Evolutionary conservation across 1,284 basidiomycete genomes (phyloP).

Genomic region (Ganoderma leucocontextum): DNA sequence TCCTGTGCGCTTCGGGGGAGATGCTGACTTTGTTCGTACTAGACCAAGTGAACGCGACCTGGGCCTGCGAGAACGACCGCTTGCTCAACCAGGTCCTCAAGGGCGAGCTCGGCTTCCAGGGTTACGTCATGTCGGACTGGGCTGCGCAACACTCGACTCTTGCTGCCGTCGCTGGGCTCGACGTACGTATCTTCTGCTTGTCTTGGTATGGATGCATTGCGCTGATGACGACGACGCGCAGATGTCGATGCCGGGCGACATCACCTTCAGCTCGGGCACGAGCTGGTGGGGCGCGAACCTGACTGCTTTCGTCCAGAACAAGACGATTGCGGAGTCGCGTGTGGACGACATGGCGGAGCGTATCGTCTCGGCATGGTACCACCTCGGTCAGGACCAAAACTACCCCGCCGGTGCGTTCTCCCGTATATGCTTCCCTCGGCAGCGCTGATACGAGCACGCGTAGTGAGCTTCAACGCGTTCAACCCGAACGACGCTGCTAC

Average conservation of each 20-base stretch:
- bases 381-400: conserved; percentile 67
- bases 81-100: conserved; percentile 84
- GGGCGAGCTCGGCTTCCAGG: conserved; percentile 82
- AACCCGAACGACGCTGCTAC: conserved; percentile 55
- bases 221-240: conserved; percentile 13
- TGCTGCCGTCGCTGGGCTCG: conserved; percentile 72
- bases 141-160: conserved; percentile 62
- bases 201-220: neutral
- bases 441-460: conserved; percentile 13
- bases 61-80: conserved; percentile 81
- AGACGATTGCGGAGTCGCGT: conserved; percentile 69
- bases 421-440: conserved; percentile 27
- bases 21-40: neutral
- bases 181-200: conserved; percentile 44
- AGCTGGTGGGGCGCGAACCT: conserved; percentile 71
- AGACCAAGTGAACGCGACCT: conserved; percentile 80
- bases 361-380: conserved; percentile 70
- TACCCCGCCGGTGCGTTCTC: conserved; percentile 53
- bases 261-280: conserved; percentile 57
- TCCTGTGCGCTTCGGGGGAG: neutral
- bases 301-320: conserved; percentile 72
- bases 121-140: conserved; percentile 81
- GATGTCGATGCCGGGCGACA: conserved; percentile 82
- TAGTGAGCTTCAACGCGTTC: conserved; percentile 69
- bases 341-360: conserved; percentile 76